Conservation (phyloP, 169 alveolate genomes). For the Cryptosporidium ryanae region DNA sequence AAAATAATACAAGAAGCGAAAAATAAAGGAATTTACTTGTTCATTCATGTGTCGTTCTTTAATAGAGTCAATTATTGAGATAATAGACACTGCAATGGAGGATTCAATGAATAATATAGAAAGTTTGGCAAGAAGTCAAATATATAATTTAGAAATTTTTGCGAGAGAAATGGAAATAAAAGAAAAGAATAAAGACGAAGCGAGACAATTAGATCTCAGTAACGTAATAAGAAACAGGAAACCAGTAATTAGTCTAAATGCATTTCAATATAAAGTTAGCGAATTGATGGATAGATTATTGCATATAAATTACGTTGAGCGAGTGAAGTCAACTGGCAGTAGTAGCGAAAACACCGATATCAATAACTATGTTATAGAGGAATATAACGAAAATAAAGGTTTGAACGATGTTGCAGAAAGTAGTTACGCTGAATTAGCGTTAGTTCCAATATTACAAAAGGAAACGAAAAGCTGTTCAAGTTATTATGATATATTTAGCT, state of each 20-base stretch:
- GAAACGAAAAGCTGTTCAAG: no score
- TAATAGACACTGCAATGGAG: conserved; percentile 7
- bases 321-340: no score
- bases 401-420: no score
- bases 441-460: no score
- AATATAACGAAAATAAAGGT: no score
- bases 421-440: no score
- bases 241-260: background rate
- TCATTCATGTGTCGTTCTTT: background rate
- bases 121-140: background rate
- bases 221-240: background rate
- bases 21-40: background rate
- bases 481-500: no score
- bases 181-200: background rate
- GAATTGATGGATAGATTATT: conserved; percentile 3
- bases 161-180: background rate
- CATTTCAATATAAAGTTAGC: background rate
- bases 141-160: conserved; percentile 5
- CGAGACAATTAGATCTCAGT: background rate
- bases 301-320: background rate
- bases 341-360: no score
- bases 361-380: no score
- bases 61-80: background rate
- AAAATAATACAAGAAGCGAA: background rate
- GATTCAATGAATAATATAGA: conserved; percentile 32